Percentiles rank a stretch among this genome's conserved stretches.
phyloP scores from a whole-genome alignment of 768 basidiomycete genomes.

The Mycena polygramma region DNA sequence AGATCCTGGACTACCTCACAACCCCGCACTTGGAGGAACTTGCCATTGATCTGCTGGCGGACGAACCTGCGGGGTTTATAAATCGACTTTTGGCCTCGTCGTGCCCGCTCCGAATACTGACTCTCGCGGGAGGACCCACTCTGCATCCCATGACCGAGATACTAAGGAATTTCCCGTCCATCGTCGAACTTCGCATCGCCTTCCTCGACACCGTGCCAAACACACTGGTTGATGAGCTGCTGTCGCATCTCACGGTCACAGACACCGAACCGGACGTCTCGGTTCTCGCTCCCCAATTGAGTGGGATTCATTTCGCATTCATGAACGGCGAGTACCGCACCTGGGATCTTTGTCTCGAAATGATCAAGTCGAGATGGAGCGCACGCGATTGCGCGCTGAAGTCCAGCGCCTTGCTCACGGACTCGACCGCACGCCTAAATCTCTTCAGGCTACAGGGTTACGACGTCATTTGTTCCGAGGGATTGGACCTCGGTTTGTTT shows the following conservation, averaged over 20 bases:
- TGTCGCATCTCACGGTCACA: too few species aligned
- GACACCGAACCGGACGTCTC: not conserved
- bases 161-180: too few species aligned
- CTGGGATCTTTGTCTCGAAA: constrained; percentile 1
- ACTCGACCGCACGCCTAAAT: not conserved
- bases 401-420: not conserved
- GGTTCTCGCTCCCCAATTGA: constrained; percentile 2
- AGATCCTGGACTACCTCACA: constrained; percentile 1
- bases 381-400: not conserved
- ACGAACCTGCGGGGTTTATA: not conserved
- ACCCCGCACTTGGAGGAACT: not conserved
- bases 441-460: not conserved
- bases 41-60: not conserved
- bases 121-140: too few species aligned
- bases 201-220: too few species aligned
- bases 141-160: too few species aligned
- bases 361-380: not conserved
- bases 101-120: not conserved
- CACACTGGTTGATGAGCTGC: too few species aligned
- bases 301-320: not conserved
- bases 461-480: not conserved
- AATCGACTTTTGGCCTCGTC: not conserved
- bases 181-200: too few species aligned
- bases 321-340: not conserved
- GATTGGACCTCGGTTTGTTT: not conserved